Evolutionary conservation across 73 alveolate species (phyloP).

Genomic region (Diophrys appendiculata): DNA sequence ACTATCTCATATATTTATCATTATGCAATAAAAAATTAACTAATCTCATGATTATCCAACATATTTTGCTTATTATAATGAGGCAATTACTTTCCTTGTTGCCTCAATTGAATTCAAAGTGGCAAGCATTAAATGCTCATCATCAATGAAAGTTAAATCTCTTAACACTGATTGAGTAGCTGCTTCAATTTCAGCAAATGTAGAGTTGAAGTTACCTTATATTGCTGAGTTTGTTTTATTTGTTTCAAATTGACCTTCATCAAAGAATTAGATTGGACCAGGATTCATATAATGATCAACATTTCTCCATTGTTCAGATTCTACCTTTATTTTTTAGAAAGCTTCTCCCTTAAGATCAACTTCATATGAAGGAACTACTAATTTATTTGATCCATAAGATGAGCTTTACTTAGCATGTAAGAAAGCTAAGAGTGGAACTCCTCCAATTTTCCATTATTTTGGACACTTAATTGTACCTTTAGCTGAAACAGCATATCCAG

Average conservation of each 20-base stretch:
- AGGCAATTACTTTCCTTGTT: constrained; percentile 37
- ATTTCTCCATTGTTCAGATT: constrained; percentile 51
- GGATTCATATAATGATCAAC: constrained; percentile 82
- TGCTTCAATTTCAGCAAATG: background rate
- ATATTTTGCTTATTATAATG: constrained; percentile 13
- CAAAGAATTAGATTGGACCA: constrained; percentile 80
- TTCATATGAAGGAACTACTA: constrained; percentile 71
- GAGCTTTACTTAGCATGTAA: constrained; percentile 51
- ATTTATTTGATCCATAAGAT: constrained; percentile 45
- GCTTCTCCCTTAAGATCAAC: constrained; percentile 64
- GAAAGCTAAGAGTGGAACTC: constrained; percentile 54
- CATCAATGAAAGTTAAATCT: constrained; percentile 14
- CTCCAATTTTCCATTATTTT: constrained; percentile 65
- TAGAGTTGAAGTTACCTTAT: background rate
- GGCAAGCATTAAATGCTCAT: constrained; percentile 34
- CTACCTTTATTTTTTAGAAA: constrained; percentile 38
- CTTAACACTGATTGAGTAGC: background rate
- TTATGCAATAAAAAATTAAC: too few species aligned
- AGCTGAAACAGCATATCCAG: constrained; percentile 68
- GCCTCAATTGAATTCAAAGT: constrained; percentile 32
- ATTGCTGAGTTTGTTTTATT: constrained; percentile 3
- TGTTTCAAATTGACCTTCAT: constrained; percentile 4
- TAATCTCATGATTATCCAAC: constrained; percentile 10
- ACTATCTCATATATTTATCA: too few species aligned
- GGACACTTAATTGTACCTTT: constrained; percentile 55